Evolutionary conservation across 305 asterid species (phyloP), one percentile per base, ranked within the genome.

Genomic region (Plantago coronopus): DNA sequence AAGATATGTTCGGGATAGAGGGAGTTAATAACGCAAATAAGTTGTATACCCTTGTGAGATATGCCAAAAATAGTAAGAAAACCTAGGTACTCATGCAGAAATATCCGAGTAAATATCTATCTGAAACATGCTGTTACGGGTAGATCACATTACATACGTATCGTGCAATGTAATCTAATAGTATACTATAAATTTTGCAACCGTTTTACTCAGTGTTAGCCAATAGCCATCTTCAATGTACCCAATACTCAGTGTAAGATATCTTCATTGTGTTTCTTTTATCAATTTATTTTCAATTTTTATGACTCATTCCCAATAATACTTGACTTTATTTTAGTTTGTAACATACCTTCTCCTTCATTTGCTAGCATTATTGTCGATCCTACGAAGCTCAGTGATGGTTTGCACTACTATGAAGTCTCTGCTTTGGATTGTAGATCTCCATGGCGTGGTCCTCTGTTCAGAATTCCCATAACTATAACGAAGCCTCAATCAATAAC

Each of bases 391-490:
- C 94, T 94, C 60, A 66, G 77, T 14, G 84, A 83, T 55, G 97
- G 99, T 74, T 76, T 94, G 66, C 99, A 89, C 78, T 89, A 85
- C 79, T 94, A 71, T 74, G 99, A 94, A 87, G 95, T 94, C 54
- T 87, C 82, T 72, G 99, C 87, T 48, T 17, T 87, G 68, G 97
- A 89, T 75, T 79, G 89, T 78, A 83, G 78, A 69, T 85, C 95
- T 12, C 99, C 97, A 54, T 89, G 95, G 96, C 95, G 99, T 58
- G 99, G 99, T 67, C 99, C 99, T 60, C 85, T 94, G 58, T 94
- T 94, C 76, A 75, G 97, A 77, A 83, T 94, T 81, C 95, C 97
- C 46, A 46, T 94, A 57, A 94, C 97, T 42, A 82, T 94, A 74
- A 85, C 95, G 55, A 94, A 94, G 76, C 97, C 99, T 54, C 79